Conservation (phyloP, 2,329 filamentous ascomycete genomes). For the Penicillium sp. region DNA sequence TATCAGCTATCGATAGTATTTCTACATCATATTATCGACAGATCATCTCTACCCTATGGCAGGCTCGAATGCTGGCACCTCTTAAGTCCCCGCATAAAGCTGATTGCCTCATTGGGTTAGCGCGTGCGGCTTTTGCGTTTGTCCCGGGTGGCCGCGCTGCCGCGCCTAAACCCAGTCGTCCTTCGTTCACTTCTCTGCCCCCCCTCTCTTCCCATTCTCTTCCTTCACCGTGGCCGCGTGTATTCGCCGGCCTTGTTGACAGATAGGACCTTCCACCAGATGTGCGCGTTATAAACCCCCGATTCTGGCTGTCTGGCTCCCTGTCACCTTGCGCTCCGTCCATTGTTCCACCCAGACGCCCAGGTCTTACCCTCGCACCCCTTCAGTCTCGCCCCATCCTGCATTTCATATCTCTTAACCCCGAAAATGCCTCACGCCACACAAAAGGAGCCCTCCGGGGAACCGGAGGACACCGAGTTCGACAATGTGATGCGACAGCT, state of each 20-base stretch:
- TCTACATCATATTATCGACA: too few relatives aligned
- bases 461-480: slow-evolving; percentile 44
- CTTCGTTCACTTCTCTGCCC: neutral
- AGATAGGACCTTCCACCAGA: slow-evolving; percentile 3
- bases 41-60: too few relatives aligned
- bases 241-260: neutral
- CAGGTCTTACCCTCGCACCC: neutral
- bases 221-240: neutral
- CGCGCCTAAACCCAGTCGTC: slow-evolving; percentile 1
- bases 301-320: slow-evolving; percentile 13
- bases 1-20: too few relatives aligned
- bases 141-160: slow-evolving; percentile 7
- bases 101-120: slow-evolving; percentile 35
- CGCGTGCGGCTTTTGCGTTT: slow-evolving; percentile 12
- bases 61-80: neutral
- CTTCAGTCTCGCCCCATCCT: neutral
- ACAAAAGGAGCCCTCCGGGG: slow-evolving; percentile 28
- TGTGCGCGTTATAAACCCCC: slow-evolving; percentile 11
- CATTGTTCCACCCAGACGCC: neutral
- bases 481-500: slow-evolving; percentile 48
- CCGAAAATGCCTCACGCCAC: slow-evolving; percentile 47
- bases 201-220: slow-evolving; percentile 4
- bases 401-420: neutral
- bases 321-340: slow-evolving; percentile 3
- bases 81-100: slow-evolving; percentile 13